A percentile compares a stretch with the other conserved stretches of the same genome.
These are phyloP conservation scores for Leishmania guyanensis DNA, from an alignment of 208 protist species.

Conservation along the genomic window DNA sequence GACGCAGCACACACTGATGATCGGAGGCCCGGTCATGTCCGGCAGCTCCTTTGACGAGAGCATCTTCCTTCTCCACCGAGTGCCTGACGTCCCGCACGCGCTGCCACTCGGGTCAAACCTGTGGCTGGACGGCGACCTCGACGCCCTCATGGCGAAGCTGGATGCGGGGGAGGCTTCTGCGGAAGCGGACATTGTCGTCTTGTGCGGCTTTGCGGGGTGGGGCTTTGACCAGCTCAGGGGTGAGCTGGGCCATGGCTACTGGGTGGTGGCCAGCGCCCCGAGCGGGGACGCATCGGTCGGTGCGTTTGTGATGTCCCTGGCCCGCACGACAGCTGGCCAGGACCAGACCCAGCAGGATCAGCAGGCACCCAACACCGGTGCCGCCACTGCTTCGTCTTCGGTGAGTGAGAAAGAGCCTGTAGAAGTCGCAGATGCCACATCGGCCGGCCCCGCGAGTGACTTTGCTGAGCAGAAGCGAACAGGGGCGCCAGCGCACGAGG, in stretches of 20 bases:
- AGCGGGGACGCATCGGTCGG: slow-evolving; percentile 38
- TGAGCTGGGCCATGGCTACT: slow-evolving; percentile 71
- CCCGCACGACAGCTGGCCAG: slow-evolving; percentile 26
- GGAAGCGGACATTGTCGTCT: slow-evolving; percentile 68
- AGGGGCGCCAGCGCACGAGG: not conserved
- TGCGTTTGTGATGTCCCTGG: slow-evolving; percentile 59
- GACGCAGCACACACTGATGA: slow-evolving; percentile 66
- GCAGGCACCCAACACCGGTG: not conserved
- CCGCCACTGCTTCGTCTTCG: not conserved
- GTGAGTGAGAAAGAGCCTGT: not conserved
- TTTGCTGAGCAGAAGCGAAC: not conserved
- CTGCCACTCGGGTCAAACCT: slow-evolving; percentile 55
- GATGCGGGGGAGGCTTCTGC: slow-evolving; percentile 47
- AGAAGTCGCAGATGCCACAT: not conserved
- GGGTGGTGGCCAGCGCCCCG: slow-evolving; percentile 52
- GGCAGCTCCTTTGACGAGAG: slow-evolving; percentile 68
- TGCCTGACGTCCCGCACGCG: slow-evolving; percentile 64
- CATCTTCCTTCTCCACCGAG: slow-evolving; percentile 72
- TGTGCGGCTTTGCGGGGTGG: slow-evolving; percentile 85
- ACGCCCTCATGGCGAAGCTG: slow-evolving; percentile 63
- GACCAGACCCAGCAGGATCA: slow-evolving; percentile 4
- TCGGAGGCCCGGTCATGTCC: slow-evolving; percentile 77
- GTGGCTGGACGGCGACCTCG: slow-evolving; percentile 79
- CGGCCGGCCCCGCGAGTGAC: not conserved
- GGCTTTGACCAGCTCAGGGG: slow-evolving; percentile 71